Percentiles rank a stretch among this genome's conserved stretches.
Conservation (phyloP, 768 basidiomycete genomes). For the Rhizopogon rudus region DNA sequence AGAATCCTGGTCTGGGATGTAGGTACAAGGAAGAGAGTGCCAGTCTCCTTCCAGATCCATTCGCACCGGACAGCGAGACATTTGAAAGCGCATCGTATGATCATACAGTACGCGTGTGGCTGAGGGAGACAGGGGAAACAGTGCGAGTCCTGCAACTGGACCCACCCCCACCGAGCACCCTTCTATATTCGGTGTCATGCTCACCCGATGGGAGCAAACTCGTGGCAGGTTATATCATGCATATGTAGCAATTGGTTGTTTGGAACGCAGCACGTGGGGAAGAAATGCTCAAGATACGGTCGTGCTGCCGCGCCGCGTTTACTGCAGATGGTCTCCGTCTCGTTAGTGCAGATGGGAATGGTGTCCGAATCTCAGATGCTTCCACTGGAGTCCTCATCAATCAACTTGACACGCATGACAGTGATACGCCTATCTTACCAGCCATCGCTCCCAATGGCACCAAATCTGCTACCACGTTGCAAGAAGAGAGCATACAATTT, state of each 20-base stretch:
- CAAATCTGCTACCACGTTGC: neutral
- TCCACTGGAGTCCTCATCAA: neutral
- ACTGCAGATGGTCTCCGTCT: neutral
- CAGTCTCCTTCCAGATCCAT: too few species aligned
- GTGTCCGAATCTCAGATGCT: neutral
- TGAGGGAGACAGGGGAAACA: neutral
- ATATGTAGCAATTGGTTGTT: neutral
- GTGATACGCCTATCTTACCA: neutral
- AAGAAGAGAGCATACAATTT: neutral
- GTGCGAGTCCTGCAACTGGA: neutral
- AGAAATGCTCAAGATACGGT: neutral
- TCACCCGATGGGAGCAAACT: constrained; percentile 2
- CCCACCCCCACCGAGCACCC: neutral
- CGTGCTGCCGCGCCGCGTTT: neutral
- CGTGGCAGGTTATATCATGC: constrained; percentile 1
- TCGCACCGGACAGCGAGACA: too few species aligned
- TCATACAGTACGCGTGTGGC: neutral
- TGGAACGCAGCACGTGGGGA: neutral
- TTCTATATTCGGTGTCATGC: neutral
- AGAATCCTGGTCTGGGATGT: too few species aligned
- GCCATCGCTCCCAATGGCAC: neutral
- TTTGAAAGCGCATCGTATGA: too few species aligned
- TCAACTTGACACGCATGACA: too few species aligned
- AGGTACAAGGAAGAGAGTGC: too few species aligned
- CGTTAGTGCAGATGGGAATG: neutral